Base-by-base conservation (phyloP, 768 basidiomycete species). In the Boletellus sp. region DNA sequence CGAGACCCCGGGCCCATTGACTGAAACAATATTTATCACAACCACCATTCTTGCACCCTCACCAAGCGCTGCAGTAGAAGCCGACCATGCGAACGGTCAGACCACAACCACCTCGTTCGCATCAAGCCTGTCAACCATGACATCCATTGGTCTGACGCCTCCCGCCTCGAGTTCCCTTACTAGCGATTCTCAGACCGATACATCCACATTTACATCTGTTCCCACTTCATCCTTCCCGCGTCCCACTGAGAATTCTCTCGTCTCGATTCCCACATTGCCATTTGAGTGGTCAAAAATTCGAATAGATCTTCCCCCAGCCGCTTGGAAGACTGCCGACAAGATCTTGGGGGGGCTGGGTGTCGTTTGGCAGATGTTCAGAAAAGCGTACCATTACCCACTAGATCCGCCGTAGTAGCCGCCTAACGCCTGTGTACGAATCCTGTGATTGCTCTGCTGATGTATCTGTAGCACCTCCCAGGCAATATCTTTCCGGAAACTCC, bases 341-440 rank as follows among this genome's bases (percentile, higher is more conserved):
- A 54, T 70, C 39, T 20, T 71, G 8, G 60, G 33, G 23, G 60
- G 68, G 19, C 37, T 69, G 43, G 55, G 54, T 36, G 15, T 58
- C 4, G 60, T 71, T 38, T 69, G 67, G 67, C 51, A 69, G 38
- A 43, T 62, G 31, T 56, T 63, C 28, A 59, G 65, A 51, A 69
- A 55, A 54, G 64, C 41, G 26, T 69, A 69, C 33, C 67, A 69
- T 52, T 69, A 69, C 49, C 67, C 67, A 32, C 57, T 69, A 13
- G 69, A 69, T 50, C 67, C 67, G 20, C 69, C 67, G 15, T 60
- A 57, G 64, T n/a, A 9, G 32, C 32, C 42, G 15, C 15, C n/a
- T 22, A 2, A 45, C 17, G 22, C 16, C 19, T 16, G 34, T 55
- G 44, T 54, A 50, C 47, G 47, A 52, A 34, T 52, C 37, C 35